phyloP scores from a whole-genome alignment of 495 filamentous ascomycete genomes.

The Aspergillus wentii region DNA sequence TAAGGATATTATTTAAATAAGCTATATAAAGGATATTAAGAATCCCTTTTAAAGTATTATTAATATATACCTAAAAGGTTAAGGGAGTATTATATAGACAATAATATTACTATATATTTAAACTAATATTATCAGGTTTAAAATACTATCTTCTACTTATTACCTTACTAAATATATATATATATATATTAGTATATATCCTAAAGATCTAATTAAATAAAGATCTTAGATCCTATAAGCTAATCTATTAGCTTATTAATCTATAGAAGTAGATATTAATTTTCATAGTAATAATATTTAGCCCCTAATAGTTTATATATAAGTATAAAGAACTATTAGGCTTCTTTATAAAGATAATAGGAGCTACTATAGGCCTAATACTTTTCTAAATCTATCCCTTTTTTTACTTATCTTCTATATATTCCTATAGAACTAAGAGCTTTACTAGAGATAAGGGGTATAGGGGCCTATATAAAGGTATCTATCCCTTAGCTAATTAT shows the following conservation, averaged over 20 bases:
- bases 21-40: slow-evolving; percentile 19
- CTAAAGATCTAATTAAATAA: slow-evolving; percentile 43
- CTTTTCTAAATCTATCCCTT: not conserved
- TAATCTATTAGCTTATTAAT: slow-evolving; percentile 36
- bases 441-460: not conserved
- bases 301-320: slow-evolving; percentile 38
- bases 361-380: slow-evolving; percentile 9
- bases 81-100: slow-evolving; percentile 11
- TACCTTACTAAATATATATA: slow-evolving; percentile 10
- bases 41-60: slow-evolving; percentile 15
- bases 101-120: slow-evolving; percentile 17
- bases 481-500: too few relatives aligned
- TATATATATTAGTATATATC: slow-evolving; percentile 36
- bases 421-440: not conserved
- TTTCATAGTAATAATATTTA: slow-evolving; percentile 39
- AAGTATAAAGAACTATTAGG: slow-evolving; percentile 25
- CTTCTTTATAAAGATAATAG: slow-evolving; percentile 34
- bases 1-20: slow-evolving; percentile 32
- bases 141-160: slow-evolving; percentile 32
- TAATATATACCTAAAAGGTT: slow-evolving; percentile 27
- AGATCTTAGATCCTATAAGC: slow-evolving; percentile 24
- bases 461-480: not conserved
- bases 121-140: slow-evolving; percentile 19
- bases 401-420: not conserved
- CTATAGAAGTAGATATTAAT: slow-evolving; percentile 39